phyloP scores from a whole-genome alignment of 2,329 filamentous ascomycete genomes.

The Shiraia sp. region DNA sequence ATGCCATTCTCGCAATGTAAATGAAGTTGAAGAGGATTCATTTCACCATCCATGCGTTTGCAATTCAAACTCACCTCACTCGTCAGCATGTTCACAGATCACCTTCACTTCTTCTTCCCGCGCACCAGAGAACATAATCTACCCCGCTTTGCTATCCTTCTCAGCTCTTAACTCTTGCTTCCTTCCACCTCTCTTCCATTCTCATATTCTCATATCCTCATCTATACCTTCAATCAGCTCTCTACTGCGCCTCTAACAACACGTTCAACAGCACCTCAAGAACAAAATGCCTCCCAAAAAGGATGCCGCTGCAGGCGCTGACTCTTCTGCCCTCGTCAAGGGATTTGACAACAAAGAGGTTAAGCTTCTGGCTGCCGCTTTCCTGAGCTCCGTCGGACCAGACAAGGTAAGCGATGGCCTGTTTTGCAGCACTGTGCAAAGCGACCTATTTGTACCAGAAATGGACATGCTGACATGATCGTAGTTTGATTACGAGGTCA shows the following conservation, averaged over 20 bases:
- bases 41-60: too few relatives aligned
- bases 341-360: constrained; percentile 31
- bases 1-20: too few relatives aligned
- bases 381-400: constrained; percentile 24
- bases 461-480: background rate
- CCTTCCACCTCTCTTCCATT: background rate
- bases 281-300: constrained; percentile 31
- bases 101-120: background rate
- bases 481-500: constrained; percentile 36
- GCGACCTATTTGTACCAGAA: background rate
- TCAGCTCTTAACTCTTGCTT: background rate
- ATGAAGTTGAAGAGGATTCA: too few relatives aligned
- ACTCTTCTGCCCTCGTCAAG: constrained; percentile 5
- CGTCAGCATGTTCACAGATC: background rate
- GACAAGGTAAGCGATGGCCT: constrained; percentile 35
- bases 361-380: constrained; percentile 37
- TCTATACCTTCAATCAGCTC: background rate
- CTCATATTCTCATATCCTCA: background rate
- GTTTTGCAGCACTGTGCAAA: background rate
- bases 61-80: too few relatives aligned
- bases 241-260: constrained; percentile 7
- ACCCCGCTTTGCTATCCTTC: background rate
- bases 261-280: background rate
- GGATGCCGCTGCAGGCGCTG: constrained; percentile 1
- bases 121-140: background rate